phyloP scores from a whole-genome alignment of 306 rosid species.

The Ormosia emarginata region DNA sequence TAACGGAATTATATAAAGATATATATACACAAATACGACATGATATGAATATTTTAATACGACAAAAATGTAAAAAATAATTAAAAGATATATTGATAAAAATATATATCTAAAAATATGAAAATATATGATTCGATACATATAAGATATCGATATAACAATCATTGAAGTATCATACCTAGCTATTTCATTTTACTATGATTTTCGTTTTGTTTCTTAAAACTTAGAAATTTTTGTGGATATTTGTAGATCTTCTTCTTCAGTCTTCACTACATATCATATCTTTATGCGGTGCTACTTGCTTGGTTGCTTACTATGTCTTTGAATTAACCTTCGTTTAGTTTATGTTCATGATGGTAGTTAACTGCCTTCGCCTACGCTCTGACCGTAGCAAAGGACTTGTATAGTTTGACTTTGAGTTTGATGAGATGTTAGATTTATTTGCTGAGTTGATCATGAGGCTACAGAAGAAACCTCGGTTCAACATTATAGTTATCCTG shows the following conservation, averaged over 20 bases:
- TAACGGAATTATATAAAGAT: too few relatives aligned
- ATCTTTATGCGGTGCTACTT: neutral
- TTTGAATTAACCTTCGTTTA: neutral
- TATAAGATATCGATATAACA: too few relatives aligned
- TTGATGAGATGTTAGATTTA: neutral
- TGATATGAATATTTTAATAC: too few relatives aligned
- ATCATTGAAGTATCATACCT: neutral
- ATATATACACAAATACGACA: too few relatives aligned
- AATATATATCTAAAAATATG: too few relatives aligned
- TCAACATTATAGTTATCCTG: too few relatives aligned
- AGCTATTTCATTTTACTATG: neutral
- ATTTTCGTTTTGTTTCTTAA: neutral
- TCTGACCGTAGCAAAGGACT: neutral
- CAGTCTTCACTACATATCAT: neutral
- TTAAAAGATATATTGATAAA: too few relatives aligned
- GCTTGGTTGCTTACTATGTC: neutral
- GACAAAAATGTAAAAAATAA: too few relatives aligned
- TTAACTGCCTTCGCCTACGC: neutral
- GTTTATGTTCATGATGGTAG: neutral
- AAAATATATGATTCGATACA: too few relatives aligned
- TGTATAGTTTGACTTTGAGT: neutral
- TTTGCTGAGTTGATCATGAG: slow-evolving; percentile 4
- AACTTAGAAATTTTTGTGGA: neutral
- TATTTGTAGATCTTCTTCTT: neutral
- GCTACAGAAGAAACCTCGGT: too few relatives aligned